Percentiles rank a stretch among this genome's conserved stretches.
Conservation (phyloP, 257 asterid species). For the Jasminum sambac region DNA sequence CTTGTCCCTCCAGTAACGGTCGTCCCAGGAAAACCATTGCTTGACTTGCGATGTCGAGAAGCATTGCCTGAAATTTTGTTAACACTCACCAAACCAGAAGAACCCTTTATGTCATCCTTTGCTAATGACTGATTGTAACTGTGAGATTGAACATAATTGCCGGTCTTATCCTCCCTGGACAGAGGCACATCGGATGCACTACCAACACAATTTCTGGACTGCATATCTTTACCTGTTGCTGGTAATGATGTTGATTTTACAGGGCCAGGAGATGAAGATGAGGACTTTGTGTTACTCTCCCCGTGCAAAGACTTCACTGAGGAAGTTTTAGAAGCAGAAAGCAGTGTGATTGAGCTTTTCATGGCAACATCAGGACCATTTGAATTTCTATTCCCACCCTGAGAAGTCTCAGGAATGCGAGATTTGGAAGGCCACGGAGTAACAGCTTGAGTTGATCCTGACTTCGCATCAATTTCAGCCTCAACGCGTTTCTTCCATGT, state of each 20-base stretch:
- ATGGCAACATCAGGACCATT: slow-evolving; percentile 43
- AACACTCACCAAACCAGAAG: slow-evolving; percentile 31
- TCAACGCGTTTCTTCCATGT: slow-evolving; percentile 71
- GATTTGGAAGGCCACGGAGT: slow-evolving; percentile 46
- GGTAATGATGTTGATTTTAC: slow-evolving; percentile 36
- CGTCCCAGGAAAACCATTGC: slow-evolving; percentile 30
- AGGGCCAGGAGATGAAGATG: slow-evolving; percentile 44
- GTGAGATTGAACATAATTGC: slow-evolving; percentile 49
- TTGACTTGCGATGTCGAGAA: slow-evolving; percentile 34
- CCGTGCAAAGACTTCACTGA: slow-evolving; percentile 39
- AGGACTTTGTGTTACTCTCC: slow-evolving; percentile 39
- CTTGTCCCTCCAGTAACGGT: slow-evolving; percentile 37
- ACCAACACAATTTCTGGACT: slow-evolving; percentile 34
- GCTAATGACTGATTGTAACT: slow-evolving; percentile 29
- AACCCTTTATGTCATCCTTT: slow-evolving; percentile 47
- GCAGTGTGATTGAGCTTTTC: slow-evolving; percentile 39
- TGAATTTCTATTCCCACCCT: slow-evolving; percentile 36
- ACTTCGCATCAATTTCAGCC: slow-evolving; percentile 56
- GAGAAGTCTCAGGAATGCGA: slow-evolving; percentile 35
- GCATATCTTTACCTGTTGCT: slow-evolving; percentile 45
- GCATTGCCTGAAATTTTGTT: slow-evolving; percentile 34
- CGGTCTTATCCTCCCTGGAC: slow-evolving; percentile 45
- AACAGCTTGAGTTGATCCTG: slow-evolving; percentile 39
- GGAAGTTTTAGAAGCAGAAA: slow-evolving; percentile 39
- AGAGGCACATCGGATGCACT: slow-evolving; percentile 36